Conservation (phyloP, 83 land plant genomes). For the Isoetes engelmannii region DNA sequence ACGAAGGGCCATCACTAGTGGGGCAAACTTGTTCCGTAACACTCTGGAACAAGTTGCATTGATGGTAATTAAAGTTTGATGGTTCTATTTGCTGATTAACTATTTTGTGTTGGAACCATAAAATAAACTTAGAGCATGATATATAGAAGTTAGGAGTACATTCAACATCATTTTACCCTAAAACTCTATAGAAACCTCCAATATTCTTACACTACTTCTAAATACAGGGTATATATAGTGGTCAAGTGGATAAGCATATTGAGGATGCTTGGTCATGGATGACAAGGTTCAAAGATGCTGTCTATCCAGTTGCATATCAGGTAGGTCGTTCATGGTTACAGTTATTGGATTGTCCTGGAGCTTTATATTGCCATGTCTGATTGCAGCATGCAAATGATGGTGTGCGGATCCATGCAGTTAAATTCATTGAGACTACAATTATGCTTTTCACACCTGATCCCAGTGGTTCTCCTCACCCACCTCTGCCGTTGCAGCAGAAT, state of each 20-base stretch:
- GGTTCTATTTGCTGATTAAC: neutral
- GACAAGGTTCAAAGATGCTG: slow-evolving; percentile 66
- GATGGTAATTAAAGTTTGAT: slow-evolving; percentile 40
- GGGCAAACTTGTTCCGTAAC: slow-evolving; percentile 57
- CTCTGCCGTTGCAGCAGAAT: slow-evolving; percentile 32
- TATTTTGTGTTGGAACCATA: neutral
- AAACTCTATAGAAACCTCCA: neutral
- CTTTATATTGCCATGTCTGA: neutral
- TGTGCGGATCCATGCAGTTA: slow-evolving; percentile 60
- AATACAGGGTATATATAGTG: slow-evolving; percentile 61
- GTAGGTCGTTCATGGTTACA: slow-evolving; percentile 22
- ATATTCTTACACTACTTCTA: neutral
- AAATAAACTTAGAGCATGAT: no score
- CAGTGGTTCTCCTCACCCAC: slow-evolving; percentile 57
- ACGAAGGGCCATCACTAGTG: slow-evolving; percentile 71
- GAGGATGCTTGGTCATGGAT: slow-evolving; percentile 73
- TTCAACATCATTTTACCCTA: neutral
- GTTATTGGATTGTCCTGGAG: neutral
- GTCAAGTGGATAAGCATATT: slow-evolving; percentile 49
- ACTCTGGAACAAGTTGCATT: slow-evolving; percentile 65
- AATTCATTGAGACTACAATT: slow-evolving; percentile 69
- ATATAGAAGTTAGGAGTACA: no score
- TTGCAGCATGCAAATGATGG: slow-evolving; percentile 78
- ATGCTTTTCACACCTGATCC: slow-evolving; percentile 95
- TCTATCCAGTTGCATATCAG: slow-evolving; percentile 70